Conservation (phyloP, 78 protist species). For the Dictyostelium capitatum region DNA sequence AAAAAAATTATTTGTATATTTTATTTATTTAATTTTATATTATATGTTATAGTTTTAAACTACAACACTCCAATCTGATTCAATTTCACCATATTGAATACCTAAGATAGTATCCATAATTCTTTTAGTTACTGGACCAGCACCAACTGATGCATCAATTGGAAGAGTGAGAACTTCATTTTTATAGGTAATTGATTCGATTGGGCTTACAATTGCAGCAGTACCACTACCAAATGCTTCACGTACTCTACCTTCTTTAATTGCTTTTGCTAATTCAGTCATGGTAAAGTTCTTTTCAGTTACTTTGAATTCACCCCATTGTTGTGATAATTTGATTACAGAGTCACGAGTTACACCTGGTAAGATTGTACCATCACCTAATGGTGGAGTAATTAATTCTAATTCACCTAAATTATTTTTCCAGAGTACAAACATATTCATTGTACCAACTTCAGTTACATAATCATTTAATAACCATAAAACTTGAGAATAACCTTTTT, state of each 20-base stretch:
- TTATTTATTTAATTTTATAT: background rate
- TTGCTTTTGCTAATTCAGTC: constrained; percentile 89
- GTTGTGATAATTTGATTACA: constrained; percentile 87
- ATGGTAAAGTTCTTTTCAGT: constrained; percentile 94
- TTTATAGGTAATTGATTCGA: constrained; percentile 88
- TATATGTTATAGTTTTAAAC: constrained; percentile 10
- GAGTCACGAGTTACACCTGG: constrained; percentile 99
- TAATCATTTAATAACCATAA: constrained; percentile 96
- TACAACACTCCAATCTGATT: constrained; percentile 87
- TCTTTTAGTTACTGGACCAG: constrained; percentile 84
- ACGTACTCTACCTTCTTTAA: constrained; percentile 87
- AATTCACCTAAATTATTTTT: constrained; percentile 88
- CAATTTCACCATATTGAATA: constrained; percentile 92
- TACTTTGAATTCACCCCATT: constrained; percentile 92
- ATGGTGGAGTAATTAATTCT: constrained; percentile 93
- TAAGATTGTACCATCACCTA: constrained; percentile 95
- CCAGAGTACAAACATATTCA: constrained; percentile 96
- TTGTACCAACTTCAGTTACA: constrained; percentile 99
- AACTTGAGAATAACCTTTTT: constrained; percentile 95
- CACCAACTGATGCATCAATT: constrained; percentile 40
- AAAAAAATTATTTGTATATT: background rate
- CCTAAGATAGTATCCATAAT: constrained; percentile 75
- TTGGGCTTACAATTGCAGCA: constrained; percentile 97
- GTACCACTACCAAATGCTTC: constrained; percentile 99
- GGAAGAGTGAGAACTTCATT: constrained; percentile 88